Evolutionary conservation across 2,329 filamentous ascomycete species (phyloP).

Genomic region (Calonectria pseudoturangicola): DNA sequence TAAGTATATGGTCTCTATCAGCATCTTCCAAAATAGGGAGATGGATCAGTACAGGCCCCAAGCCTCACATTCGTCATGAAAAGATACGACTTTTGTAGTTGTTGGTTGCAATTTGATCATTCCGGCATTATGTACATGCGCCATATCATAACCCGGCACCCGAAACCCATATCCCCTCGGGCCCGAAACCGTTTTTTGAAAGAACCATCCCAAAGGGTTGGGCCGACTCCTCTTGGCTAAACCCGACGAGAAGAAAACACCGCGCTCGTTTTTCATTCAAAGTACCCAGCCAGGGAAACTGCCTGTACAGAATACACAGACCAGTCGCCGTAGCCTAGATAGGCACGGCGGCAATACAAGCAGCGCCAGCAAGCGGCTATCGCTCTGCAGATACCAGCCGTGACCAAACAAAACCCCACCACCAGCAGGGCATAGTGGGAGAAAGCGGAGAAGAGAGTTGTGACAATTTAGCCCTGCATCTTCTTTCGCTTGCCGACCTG

Average conservation of each 20-base stretch:
- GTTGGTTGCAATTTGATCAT: constrained; percentile 48
- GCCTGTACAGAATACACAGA: constrained; percentile 15
- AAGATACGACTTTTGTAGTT: constrained; percentile 19
- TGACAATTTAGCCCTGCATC: constrained; percentile 81
- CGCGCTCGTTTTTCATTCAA: constrained; percentile 42
- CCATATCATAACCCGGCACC: constrained; percentile 51
- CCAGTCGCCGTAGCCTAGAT: constrained; percentile 31
- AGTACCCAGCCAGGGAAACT: constrained; percentile 32
- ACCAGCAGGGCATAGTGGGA: constrained; percentile 35
- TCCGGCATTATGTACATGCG: constrained; percentile 57
- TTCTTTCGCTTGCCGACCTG: constrained; percentile 99
- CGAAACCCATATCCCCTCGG: constrained; percentile 43
- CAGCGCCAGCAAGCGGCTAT: constrained; percentile 16
- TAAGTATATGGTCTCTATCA: not conserved
- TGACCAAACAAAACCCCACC: constrained; percentile 37
- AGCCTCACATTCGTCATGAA: constrained; percentile 31
- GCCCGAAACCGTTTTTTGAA: constrained; percentile 49
- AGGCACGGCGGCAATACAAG: constrained; percentile 40
- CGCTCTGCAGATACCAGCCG: constrained; percentile 33
- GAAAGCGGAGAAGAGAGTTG: constrained; percentile 24
- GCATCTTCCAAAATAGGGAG: not conserved
- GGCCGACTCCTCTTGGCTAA: constrained; percentile 43
- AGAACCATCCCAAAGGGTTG: constrained; percentile 43
- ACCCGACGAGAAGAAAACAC: constrained; percentile 48
- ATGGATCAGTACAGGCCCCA: not conserved